Percentiles rank a stretch among this genome's conserved stretches.
phyloP scores from a whole-genome alignment of 352 stramenopile genomes.

The Lagenidium giganteum region DNA sequence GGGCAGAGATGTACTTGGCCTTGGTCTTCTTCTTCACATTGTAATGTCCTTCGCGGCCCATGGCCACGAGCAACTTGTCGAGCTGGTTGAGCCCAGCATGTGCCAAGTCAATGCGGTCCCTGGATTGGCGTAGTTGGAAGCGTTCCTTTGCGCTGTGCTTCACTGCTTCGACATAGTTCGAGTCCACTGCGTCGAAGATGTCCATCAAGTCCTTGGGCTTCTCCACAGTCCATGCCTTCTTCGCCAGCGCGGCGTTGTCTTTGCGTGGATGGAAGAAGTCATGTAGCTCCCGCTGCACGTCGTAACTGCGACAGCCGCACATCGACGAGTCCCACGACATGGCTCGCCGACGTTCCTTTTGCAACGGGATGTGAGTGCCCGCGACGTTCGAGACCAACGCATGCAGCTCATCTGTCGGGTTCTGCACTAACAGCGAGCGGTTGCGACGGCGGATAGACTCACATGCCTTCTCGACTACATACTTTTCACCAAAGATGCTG shows the following conservation, averaged over 20 bases:
- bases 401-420: conserved; percentile 6
- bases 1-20: conserved; percentile 67
- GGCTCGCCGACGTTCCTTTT: too few species aligned
- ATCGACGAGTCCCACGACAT: too few species aligned
- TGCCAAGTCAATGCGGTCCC: conserved; percentile 66
- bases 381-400: background rate
- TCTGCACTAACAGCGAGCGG: conserved; percentile 3
- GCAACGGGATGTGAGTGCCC: too few species aligned
- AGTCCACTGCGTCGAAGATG: conserved; percentile 64
- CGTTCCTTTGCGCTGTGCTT: conserved; percentile 59
- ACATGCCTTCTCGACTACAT: conserved; percentile 55
- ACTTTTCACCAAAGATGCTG: conserved; percentile 60
- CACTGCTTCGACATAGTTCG: conserved; percentile 53
- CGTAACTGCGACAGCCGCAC: conserved; percentile 3
- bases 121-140: conserved; percentile 39
- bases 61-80: conserved; percentile 60
- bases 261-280: conserved; percentile 34
- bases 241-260: conserved; percentile 1
- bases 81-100: conserved; percentile 69
- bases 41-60: conserved; percentile 58
- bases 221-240: conserved; percentile 18
- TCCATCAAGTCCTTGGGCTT: conserved; percentile 27
- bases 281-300: conserved; percentile 35
- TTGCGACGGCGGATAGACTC: conserved; percentile 5
- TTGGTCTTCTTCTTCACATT: conserved; percentile 65